Conservation (phyloP, 768 basidiomycete species). For the Royoungia palumana region DNA sequence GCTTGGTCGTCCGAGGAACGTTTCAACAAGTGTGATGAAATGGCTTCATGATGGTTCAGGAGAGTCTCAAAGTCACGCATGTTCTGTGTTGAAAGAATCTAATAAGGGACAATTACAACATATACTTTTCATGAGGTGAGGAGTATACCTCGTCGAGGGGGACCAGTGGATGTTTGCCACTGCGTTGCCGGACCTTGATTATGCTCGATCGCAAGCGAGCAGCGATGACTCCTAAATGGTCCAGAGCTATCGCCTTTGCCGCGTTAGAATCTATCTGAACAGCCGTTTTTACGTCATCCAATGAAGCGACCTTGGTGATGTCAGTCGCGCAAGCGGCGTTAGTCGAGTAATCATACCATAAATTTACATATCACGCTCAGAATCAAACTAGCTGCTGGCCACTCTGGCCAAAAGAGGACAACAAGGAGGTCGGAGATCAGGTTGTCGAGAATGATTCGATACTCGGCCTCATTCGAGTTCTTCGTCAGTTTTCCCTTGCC, state of each 20-base stretch:
- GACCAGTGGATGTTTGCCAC: conserved; percentile 40
- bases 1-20: conserved; percentile 76
- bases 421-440: conserved; percentile 83
- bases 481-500: conserved; percentile 87
- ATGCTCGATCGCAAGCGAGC: conserved; percentile 67
- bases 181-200: conserved; percentile 34
- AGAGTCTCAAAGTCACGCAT: conserved; percentile 54
- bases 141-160: conserved; percentile 68
- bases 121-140: neutral
- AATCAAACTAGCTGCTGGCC: conserved; percentile 88
- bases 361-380: conserved; percentile 77
- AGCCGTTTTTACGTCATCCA: conserved; percentile 77
- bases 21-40: conserved; percentile 65
- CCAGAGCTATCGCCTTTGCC: conserved; percentile 84
- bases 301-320: conserved; percentile 59
- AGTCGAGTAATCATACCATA: conserved; percentile 55
- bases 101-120: neutral
- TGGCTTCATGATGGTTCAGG: conserved; percentile 57
- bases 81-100: conserved; percentile 56
- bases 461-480: conserved; percentile 91
- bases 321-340: neutral
- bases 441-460: conserved; percentile 88
- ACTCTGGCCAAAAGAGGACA: conserved; percentile 94
- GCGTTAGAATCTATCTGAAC: conserved; percentile 72
- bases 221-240: conserved; percentile 92